A percentile compares a stretch with the other conserved stretches of the same genome.
Conservation (phyloP, 441 rosid species). For the Manihot esculenta region DNA sequence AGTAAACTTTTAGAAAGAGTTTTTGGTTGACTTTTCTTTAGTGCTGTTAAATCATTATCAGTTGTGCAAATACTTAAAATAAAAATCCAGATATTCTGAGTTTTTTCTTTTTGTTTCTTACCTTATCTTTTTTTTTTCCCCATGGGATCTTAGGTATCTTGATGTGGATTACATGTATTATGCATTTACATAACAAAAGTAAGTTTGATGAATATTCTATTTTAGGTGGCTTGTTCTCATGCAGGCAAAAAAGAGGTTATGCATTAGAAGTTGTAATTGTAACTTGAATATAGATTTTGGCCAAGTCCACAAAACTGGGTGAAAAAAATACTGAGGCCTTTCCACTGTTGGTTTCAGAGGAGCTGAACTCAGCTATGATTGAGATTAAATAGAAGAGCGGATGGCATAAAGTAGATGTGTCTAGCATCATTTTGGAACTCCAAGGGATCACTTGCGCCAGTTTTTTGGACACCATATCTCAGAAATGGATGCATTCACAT, state of each 20-base stretch:
- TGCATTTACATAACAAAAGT: not conserved
- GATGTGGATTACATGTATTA: not conserved
- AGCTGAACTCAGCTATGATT: not conserved
- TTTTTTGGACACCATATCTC: not conserved
- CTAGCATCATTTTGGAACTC: not conserved
- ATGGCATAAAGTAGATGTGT: not conserved
- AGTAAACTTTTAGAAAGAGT: not conserved
- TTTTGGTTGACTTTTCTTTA: no score
- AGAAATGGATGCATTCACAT: not conserved
- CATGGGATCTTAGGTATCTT: not conserved
- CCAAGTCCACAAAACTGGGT: not conserved
- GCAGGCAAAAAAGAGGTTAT: not conserved
- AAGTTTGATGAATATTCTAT: not conserved
- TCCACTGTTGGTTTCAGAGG: not conserved
- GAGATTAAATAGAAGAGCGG: not conserved
- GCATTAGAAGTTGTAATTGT: not conserved
- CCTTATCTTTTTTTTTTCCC: not conserved
- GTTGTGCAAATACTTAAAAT: not conserved
- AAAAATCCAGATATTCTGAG: not conserved
- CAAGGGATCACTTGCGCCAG: not conserved
- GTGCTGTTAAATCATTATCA: not conserved
- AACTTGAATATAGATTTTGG: not conserved
- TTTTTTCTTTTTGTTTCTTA: not conserved
- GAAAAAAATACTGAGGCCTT: not conserved
- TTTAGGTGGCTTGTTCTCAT: not conserved